A percentile compares a stretch with the other conserved stretches of the same genome.
phyloP scores from a whole-genome alignment of 1,284 basidiomycete species.

The Uromyces viciae-fabae region DNA sequence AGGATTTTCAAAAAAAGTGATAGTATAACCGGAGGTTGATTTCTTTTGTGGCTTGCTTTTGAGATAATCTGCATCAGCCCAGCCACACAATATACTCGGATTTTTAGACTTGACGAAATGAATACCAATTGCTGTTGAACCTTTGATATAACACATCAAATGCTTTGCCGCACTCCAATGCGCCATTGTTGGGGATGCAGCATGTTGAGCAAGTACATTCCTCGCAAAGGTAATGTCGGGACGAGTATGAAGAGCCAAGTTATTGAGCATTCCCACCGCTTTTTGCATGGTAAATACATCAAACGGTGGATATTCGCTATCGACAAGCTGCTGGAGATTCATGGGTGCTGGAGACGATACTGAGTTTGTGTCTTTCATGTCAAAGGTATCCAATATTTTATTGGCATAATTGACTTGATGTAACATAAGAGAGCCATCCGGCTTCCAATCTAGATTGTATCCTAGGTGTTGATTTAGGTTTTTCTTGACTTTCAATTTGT shows the following conservation, averaged over 20 bases:
- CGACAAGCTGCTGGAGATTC: not conserved
- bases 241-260: not conserved
- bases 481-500: not conserved
- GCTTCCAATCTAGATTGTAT: not conserved
- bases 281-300: not conserved
- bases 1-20: slow-evolving; percentile 5
- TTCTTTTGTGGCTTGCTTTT: not conserved
- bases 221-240: slow-evolving; percentile 16
- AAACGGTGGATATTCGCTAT: not conserved
- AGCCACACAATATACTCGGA: not conserved
- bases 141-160: not conserved
- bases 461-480: slow-evolving; percentile 1
- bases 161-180: not conserved
- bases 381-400: not conserved
- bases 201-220: slow-evolving; percentile 13
- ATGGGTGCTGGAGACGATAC: not conserved
- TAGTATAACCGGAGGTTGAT: not conserved
- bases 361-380: not conserved
- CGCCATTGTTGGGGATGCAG: not conserved
- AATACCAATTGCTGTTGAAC: not conserved
- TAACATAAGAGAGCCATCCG: not conserved
- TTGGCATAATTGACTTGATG: not conserved
- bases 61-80: slow-evolving; percentile 29
- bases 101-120: not conserved
- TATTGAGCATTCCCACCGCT: slow-evolving; percentile 3